phyloP scores from a whole-genome alignment of 495 filamentous ascomycete genomes.

The Bryoglossum gracile region DNA sequence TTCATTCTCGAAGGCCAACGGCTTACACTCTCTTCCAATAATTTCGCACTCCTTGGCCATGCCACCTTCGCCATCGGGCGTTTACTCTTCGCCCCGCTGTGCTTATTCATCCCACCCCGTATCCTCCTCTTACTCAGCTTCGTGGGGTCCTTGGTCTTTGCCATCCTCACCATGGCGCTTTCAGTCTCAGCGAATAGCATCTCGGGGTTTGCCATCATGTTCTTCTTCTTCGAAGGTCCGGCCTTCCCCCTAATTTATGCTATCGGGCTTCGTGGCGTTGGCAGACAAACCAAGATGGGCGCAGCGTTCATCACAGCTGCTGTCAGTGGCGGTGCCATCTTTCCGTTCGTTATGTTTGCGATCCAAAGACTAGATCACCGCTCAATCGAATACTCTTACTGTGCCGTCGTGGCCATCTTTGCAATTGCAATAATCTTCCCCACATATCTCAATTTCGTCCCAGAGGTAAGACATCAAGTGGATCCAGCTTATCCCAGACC shows the following conservation, averaged over 20 bases:
- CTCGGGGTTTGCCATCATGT: slow-evolving; percentile 49
- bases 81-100: slow-evolving; percentile 40
- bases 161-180: slow-evolving; percentile 36
- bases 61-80: slow-evolving; percentile 40
- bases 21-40: slow-evolving; percentile 49
- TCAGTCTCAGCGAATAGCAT: slow-evolving; percentile 43
- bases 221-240: slow-evolving; percentile 62
- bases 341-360: slow-evolving; percentile 54
- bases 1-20: slow-evolving; percentile 37
- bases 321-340: slow-evolving; percentile 56
- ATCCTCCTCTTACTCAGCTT: slow-evolving; percentile 43
- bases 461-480: slow-evolving; percentile 52
- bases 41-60: slow-evolving; percentile 41
- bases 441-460: slow-evolving; percentile 48
- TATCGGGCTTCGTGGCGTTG: slow-evolving; percentile 61
- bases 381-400: slow-evolving; percentile 41
- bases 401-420: slow-evolving; percentile 52
- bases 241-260: slow-evolving; percentile 68
- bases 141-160: slow-evolving; percentile 37
- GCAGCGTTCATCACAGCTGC: slow-evolving; percentile 60
- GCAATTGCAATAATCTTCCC: slow-evolving; percentile 51
- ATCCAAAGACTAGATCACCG: slow-evolving; percentile 34
- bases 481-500: slow-evolving; percentile 36
- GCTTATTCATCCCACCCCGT: slow-evolving; percentile 45
- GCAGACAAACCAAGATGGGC: slow-evolving; percentile 60